Conservation (phyloP, 768 basidiomycete genomes). For the Lactarius psammicola region DNA sequence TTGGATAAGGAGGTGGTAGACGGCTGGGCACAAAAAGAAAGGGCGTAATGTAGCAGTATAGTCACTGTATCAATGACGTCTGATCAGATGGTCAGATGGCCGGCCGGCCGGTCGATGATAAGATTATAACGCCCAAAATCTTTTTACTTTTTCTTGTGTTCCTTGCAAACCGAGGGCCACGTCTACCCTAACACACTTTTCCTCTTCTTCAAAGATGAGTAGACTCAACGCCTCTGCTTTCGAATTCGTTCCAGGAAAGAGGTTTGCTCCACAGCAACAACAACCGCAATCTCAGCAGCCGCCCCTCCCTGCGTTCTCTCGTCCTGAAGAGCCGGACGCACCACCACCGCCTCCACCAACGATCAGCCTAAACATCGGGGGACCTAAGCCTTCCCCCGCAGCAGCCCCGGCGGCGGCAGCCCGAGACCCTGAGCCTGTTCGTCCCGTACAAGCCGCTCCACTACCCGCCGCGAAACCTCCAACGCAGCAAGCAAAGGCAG, state of each 20-base stretch:
- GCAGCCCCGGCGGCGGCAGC: conserved; percentile 38
- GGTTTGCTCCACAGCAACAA: conserved; percentile 42
- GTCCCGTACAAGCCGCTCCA: conserved; percentile 36
- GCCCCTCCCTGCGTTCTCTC: conserved; percentile 48
- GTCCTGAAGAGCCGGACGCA: conserved; percentile 57
- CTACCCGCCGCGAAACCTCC: conserved; percentile 32
- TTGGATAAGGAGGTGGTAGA: conserved; percentile 53
- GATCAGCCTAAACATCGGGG: conserved; percentile 82
- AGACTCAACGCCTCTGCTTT: conserved; percentile 85
- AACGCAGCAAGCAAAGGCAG: conserved; percentile 17
- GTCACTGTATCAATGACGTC: neutral
- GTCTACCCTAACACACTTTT: neutral
- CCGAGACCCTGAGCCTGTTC: conserved; percentile 35
- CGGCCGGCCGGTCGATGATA: conserved; percentile 10
- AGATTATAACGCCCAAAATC: conserved; percentile 3
- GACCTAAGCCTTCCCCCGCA: conserved; percentile 49
- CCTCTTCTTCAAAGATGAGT: conserved; percentile 49
- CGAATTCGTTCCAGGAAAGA: conserved; percentile 77
- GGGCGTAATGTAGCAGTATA: conserved; percentile 9
- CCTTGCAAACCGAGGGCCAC: no score
- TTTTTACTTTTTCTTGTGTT: neutral
- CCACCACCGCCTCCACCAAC: conserved; percentile 73
- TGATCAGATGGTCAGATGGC: neutral
- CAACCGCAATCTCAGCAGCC: conserved; percentile 35
- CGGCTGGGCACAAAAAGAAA: conserved; percentile 57